Conservation (phyloP, 2,329 filamentous ascomycete species). For the Scortechinia acanthostroma region DNA sequence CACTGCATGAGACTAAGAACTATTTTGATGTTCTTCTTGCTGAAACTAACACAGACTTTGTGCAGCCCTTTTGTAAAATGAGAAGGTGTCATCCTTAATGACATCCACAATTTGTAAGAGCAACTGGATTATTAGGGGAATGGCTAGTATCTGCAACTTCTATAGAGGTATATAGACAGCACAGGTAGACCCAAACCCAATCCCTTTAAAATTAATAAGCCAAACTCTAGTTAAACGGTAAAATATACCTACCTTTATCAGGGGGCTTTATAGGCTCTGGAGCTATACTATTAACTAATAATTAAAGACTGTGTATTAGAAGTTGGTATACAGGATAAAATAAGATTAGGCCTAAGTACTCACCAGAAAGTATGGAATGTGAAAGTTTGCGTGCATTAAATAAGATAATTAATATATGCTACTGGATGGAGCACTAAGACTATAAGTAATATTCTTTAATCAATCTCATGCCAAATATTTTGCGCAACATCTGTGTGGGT, state of each 20-base stretch:
- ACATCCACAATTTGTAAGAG: conserved; percentile 4
- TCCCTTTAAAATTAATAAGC: not conserved
- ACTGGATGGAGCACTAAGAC: too few species aligned
- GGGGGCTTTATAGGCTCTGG: conserved; percentile 8
- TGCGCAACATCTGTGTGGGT: conserved; percentile 7
- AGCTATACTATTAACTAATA: conserved; percentile 11
- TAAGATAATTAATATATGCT: conserved; percentile 6
- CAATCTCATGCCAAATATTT: conserved; percentile 8
- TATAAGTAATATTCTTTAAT: conserved; percentile 6
- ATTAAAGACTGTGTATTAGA: conserved; percentile 8
- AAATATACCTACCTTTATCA: conserved; percentile 8
- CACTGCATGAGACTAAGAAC: conserved; percentile 4
- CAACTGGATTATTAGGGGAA: not conserved
- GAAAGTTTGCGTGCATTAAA: conserved; percentile 8
- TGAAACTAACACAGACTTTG: conserved; percentile 6
- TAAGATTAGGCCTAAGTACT: conserved; percentile 5
- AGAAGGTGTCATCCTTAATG: conserved; percentile 5
- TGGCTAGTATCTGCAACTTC: not conserved
- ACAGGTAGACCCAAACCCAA: too few species aligned
- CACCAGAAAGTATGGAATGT: conserved; percentile 5
- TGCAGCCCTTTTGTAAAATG: conserved; percentile 5
- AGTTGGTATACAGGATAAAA: conserved; percentile 6
- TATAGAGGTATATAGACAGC: too few species aligned
- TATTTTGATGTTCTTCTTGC: conserved; percentile 12
- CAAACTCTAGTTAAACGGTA: not conserved